Evolutionary conservation across 2,329 filamentous ascomycete species (phyloP).

Genomic region (Arthrobotrys sphaeroides): DNA sequence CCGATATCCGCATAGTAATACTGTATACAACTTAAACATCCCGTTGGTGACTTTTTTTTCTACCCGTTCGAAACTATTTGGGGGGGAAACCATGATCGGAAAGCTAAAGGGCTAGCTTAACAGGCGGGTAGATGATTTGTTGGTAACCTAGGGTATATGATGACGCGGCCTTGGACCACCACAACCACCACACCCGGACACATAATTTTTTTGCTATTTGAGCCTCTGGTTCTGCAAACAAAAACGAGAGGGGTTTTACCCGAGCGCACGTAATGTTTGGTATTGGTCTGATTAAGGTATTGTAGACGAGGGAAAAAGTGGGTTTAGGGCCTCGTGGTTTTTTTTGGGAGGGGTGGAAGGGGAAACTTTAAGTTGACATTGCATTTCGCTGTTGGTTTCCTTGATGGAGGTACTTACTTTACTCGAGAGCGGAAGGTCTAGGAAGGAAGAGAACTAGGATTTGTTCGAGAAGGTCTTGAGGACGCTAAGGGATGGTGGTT

Average conservation of each 20-base stretch:
- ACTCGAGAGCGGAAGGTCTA: too few species aligned
- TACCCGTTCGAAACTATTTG: neutral
- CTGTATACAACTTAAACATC: neutral
- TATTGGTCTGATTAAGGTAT: neutral
- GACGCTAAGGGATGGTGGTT: neutral
- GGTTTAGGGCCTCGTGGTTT: too few species aligned
- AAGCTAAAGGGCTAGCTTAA: neutral
- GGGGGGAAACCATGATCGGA: neutral
- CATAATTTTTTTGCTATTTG: slow-evolving; percentile 8
- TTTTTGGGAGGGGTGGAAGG: too few species aligned
- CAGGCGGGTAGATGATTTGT: neutral
- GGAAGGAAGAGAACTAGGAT: neutral
- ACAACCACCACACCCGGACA: neutral
- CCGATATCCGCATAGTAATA: slow-evolving; percentile 10
- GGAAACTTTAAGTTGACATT: neutral
- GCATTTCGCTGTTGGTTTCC: neutral
- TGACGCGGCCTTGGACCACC: neutral
- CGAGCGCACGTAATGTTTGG: neutral
- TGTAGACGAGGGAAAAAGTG: neutral
- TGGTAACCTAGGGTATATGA: neutral
- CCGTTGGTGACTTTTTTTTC: too few species aligned
- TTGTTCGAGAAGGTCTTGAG: neutral
- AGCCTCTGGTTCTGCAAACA: neutral
- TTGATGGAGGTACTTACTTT: too few species aligned
- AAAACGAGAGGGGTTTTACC: neutral